A percentile compares a stretch with the other conserved stretches of the same genome.
These are phyloP conservation scores for Phytophthora cactorum DNA, from an alignment of 352 stramenopile genomes.

Conservation along the genomic window DNA sequence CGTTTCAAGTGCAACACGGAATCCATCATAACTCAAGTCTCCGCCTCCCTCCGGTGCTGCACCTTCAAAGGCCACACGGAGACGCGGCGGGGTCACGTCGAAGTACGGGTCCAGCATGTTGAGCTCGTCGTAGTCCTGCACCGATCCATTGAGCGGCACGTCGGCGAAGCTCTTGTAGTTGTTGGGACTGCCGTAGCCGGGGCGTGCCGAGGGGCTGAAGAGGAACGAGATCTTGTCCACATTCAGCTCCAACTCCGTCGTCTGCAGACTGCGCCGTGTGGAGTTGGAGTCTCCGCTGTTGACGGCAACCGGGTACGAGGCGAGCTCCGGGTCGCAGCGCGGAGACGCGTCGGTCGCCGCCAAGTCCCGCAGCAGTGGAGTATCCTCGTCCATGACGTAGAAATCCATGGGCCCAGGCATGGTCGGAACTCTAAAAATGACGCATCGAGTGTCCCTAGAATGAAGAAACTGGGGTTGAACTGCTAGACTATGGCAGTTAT, in stretches of 20 bases:
- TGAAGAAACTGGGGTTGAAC: not conserved
- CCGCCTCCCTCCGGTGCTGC: slow-evolving; percentile 55
- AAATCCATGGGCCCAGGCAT: slow-evolving; percentile 32
- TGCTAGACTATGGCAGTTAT: slow-evolving; percentile 8
- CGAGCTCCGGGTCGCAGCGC: slow-evolving; percentile 22
- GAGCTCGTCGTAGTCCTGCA: slow-evolving; percentile 67
- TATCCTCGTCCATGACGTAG: slow-evolving; percentile 42
- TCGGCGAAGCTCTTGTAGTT: slow-evolving; percentile 62
- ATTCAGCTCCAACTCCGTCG: slow-evolving; percentile 75
- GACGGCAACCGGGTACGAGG: slow-evolving; percentile 12
- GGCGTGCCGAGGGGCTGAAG: slow-evolving; percentile 65
- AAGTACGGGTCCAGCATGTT: slow-evolving; percentile 90
- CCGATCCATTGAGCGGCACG: slow-evolving; percentile 39
- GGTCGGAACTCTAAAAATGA: slow-evolving; percentile 6
- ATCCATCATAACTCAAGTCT: slow-evolving; percentile 60
- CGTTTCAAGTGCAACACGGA: slow-evolving; percentile 62
- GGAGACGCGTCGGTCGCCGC: slow-evolving; percentile 20
- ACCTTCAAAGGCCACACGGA: slow-evolving; percentile 77
- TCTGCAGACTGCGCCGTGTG: slow-evolving; percentile 32
- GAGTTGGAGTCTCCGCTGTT: slow-evolving; percentile 13
- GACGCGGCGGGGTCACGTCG: slow-evolving; percentile 76
- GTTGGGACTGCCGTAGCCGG: slow-evolving; percentile 19
- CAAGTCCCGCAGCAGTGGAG: slow-evolving; percentile 32
- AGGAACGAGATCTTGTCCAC: slow-evolving; percentile 87
- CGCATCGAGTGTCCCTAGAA: slow-evolving; percentile 7